Base-by-base conservation (phyloP, 2,329 filamentous ascomycete species). In the Dothideomycetes sp. region DNA sequence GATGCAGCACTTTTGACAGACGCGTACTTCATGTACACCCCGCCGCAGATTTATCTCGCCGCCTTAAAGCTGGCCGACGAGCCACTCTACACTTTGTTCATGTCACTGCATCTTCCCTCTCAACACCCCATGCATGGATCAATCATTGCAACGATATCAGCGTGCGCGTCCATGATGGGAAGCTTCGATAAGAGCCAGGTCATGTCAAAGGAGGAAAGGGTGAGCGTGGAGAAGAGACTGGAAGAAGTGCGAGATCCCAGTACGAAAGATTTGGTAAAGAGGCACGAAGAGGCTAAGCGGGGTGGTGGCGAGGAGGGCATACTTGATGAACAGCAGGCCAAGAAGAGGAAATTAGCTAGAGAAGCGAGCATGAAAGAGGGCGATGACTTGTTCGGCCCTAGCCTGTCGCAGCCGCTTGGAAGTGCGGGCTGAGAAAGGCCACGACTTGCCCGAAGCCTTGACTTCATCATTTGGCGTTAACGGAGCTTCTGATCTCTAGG, bases 11-110 rank as follows among this genome's bases (percentile, higher is more conserved):
- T 94, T 37, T 72, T 95, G 45, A 94, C 89, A 18, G 91, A 98
- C 53, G 87, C 77, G n/a, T 96, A 96, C 64, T 95, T 96, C 63
- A 81, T 94, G 60, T 96, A 84, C 63, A 89, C 89, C 0, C 91
- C 91, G 0, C 83, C 84, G 17, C 91, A 98, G 59, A 94, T 96
- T 57, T 88, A 88, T 79, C 72, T 96, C 44, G 81, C 85, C 0
- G 79, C 88, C 0, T 63, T 95, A 19, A 69, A 81, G 11, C 72
- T 93, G 37, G 84, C 80, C 0, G 89, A 96, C 55, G 63, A 68
- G 31, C 74, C 71, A 0, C 63, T 91, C 55, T 58, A 61, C 0
- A 42, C 54, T n/a, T 67, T 68, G 49, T 70, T 66, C 51, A 53
- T 71, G 15, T 49, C 51, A 15, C 58, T 61, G 4, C 69, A 70